Evolutionary conservation across 2,329 filamentous ascomycete species (phyloP), one percentile per base, ranked within the genome.

Genomic region (Trichoderma oligosporum): DNA sequence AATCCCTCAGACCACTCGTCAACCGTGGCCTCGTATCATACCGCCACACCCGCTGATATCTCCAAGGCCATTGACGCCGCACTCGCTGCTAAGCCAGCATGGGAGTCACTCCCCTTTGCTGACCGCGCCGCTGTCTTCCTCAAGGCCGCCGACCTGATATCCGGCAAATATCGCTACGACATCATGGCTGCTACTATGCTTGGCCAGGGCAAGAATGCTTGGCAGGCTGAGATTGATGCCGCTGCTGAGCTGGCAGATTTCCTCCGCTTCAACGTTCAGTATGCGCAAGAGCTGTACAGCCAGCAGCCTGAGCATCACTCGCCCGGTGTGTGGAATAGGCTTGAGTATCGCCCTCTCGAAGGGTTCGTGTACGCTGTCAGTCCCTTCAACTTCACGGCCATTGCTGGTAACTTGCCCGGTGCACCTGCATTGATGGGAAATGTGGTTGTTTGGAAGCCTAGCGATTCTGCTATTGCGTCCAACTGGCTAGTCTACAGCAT

Each of bases 181-280:
- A 84, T 99, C 66, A 96, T 97, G 89, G 93, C 94, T 7, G 85
- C 91, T 42, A 97, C 94, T 12, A 96, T 97, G 84, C 79, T 96
- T 29, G 94, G 93, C 60, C 93, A 99, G 76, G 93, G 94, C 67
- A 97, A 97, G 83, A 97, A 97, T 72, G 91, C 90, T 46, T 97
- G 91, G 91, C 93, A 99, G 75, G 93, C 94, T n/a, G 93, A 99
- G 80, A 97, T 97, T 62, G 93, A 97, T 73, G 83, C 92, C 36
- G 93, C 93, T 16, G 93, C 93, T 7, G 94, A 99, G 79, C 76
- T 96, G 65, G 87, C 84, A 65, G 93, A 99, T 72, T 97, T 97
- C 75, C 78, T 97, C 70, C 85, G 91, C 69, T 96, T 97, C 79
- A 94, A 94, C 69, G 93, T 97, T 53, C 85, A 92, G 72, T 97